These are phyloP conservation scores for Solanum clarkiae DNA, from an alignment of 257 asterid genomes.

Conservation along the genomic window DNA sequence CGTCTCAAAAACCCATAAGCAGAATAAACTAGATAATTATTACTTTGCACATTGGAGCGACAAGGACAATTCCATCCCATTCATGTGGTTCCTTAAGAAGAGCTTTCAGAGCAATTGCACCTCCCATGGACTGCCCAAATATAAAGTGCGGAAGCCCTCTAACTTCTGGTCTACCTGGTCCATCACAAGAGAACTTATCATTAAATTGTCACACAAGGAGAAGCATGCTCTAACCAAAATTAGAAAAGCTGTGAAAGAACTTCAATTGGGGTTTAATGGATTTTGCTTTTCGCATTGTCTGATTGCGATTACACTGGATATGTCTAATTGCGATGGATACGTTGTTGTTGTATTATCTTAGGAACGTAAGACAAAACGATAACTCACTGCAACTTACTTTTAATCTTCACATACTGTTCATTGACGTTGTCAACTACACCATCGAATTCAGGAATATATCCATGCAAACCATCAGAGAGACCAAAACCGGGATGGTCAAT, in stretches of 20 bases:
- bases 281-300: background rate
- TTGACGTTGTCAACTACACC: constrained; percentile 71
- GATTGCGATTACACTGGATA: too few species aligned
- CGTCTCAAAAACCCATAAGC: too few species aligned
- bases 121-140: constrained; percentile 99
- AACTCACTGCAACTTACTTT: constrained; percentile 30
- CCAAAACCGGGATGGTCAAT: constrained; percentile 99
- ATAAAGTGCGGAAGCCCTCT: constrained; percentile 62
- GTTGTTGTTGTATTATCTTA: background rate
- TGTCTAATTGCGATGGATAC: background rate
- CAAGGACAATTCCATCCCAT: constrained; percentile 93
- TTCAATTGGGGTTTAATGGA: background rate
- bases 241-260: background rate
- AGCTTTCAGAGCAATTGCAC: constrained; percentile 85
- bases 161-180: constrained; percentile 78
- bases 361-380: background rate
- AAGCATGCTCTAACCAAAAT: too few species aligned
- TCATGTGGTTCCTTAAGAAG: constrained; percentile 52
- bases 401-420: constrained; percentile 60
- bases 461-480: constrained; percentile 92
- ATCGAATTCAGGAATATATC: constrained; percentile 74
- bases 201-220: background rate
- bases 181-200: background rate
- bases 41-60: constrained; percentile 98
- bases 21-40: background rate